These are phyloP conservation scores for Clavispora asparagi DNA, from an alignment of 805 yeast genomes.

Conservation along the genomic window DNA sequence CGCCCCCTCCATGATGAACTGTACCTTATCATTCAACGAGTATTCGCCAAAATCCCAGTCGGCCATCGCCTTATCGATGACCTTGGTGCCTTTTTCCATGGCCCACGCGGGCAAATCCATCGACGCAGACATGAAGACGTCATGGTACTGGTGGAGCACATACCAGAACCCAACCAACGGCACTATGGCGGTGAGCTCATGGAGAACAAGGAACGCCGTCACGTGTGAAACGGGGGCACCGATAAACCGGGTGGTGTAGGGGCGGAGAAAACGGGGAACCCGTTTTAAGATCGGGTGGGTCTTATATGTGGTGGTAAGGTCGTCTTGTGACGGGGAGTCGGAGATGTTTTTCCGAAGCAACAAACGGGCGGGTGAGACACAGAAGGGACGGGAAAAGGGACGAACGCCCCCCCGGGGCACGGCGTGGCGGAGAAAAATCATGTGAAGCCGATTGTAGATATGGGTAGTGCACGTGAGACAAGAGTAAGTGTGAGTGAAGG, in stretches of 20 bases:
- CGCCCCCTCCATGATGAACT: constrained; percentile 65
- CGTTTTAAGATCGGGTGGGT: constrained; percentile 28
- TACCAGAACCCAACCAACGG: constrained; percentile 72
- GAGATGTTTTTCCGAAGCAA: not conserved
- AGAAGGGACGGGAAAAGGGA: not conserved
- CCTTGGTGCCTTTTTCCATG: constrained; percentile 51
- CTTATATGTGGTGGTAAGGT: not conserved
- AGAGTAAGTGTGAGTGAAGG: too few relatives aligned
- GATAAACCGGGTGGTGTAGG: constrained; percentile 45
- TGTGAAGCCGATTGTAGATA: too few relatives aligned
- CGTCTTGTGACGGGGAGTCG: not conserved
- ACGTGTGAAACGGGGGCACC: constrained; percentile 58
- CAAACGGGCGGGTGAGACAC: not conserved
- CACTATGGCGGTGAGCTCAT: constrained; percentile 69
- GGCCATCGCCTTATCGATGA: constrained; percentile 50
- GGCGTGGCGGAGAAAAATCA: too few relatives aligned
- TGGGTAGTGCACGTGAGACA: too few relatives aligned
- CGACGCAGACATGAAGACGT: constrained; percentile 38
- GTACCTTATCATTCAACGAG: constrained; percentile 47
- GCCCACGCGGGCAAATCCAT: constrained; percentile 56
- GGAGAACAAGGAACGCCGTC: constrained; percentile 61
- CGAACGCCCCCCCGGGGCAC: not conserved
- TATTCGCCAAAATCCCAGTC: constrained; percentile 26
- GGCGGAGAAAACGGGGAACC: constrained; percentile 47
- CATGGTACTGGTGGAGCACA: constrained; percentile 48